Base-by-base conservation (phyloP, 176 grass and related monocot genomes). In the Carex parvula region DNA sequence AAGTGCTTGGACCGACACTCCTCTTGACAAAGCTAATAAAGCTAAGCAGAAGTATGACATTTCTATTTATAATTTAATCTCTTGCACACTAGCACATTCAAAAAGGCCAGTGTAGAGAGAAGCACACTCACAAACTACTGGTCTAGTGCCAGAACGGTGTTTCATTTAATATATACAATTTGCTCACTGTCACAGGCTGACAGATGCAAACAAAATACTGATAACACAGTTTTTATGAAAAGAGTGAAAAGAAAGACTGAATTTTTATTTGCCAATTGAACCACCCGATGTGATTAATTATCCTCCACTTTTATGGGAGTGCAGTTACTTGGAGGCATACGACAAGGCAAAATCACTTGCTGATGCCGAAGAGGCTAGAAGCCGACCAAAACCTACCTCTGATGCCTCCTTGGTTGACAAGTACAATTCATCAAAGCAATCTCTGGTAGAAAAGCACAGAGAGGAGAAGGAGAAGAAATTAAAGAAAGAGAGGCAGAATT, bases 311-410 rank as follows among this genome's bases (percentile, higher is more conserved):
- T 74, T 24, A 30, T 76, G 72, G 13, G 54, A 76, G 59, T 85
- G 73, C 87, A 98, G 95, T 89, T 98, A 95, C 84, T 84, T 98
- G 82, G 92, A 98, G 85, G 96, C 96, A 80, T 98, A 95, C 41
- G 84, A 95, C 81, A 95, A 90, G 90, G 79, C 92, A 55, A 90
- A 95, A 86, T 88, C 93, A 60, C 90, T 98, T 79, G 92, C 91
- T 16, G 91, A 93, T 64, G 91, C 84, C 6, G 83, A 92, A 60
- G 86, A 91, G 39, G 85, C 70, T 26, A 89, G 85, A 44, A 90
- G 42, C 71, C 86, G 62, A 81, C 84, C 75, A 81, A 65, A 29
- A 75, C 26, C 37, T 64, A 67, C 7, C 6, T 67, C 72, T 52
- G 70, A 95, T 79, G 92, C 92, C 79, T 86, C 83, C 57, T 84